These are phyloP conservation scores for Tetracladium marchalianum DNA, from an alignment of 495 filamentous ascomycete genomes.

Conservation along the genomic window DNA sequence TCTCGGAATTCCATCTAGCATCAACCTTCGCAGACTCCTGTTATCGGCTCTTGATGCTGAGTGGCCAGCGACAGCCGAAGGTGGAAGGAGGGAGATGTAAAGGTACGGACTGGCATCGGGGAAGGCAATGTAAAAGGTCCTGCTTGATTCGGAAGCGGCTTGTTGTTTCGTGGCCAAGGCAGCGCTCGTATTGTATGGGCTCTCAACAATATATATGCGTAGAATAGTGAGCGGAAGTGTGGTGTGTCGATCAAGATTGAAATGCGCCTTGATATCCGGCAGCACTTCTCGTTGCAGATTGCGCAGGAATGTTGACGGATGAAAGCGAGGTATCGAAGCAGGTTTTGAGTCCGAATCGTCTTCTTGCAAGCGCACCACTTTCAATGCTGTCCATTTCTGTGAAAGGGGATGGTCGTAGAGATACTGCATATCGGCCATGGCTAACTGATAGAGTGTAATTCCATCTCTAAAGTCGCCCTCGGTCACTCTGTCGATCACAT, in stretches of 20 bases:
- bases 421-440: constrained; percentile 69
- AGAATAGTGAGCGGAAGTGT: constrained; percentile 57
- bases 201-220: constrained; percentile 64
- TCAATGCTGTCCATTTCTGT: constrained; percentile 68
- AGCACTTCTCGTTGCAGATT: constrained; percentile 62
- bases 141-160: constrained; percentile 41
- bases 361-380: constrained; percentile 30
- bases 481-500: constrained; percentile 65
- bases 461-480: constrained; percentile 79
- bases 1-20: constrained; percentile 66
- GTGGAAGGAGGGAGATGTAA: constrained; percentile 52
- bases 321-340: constrained; percentile 56
- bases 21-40: constrained; percentile 54
- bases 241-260: constrained; percentile 56
- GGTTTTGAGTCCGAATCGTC: constrained; percentile 29
- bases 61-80: constrained; percentile 11
- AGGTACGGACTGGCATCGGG: constrained; percentile 67
- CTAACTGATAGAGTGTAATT: constrained; percentile 65
- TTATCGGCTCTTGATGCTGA: constrained; percentile 39
- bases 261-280: constrained; percentile 72
- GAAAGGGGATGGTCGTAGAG: constrained; percentile 66
- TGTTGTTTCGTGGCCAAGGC: constrained; percentile 32
- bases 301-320: constrained; percentile 62
- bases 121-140: constrained; percentile 67
- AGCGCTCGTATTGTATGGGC: constrained; percentile 52